phyloP scores from a whole-genome alignment of 2,329 filamentous ascomycete species.

The Fusarium torulosum region DNA sequence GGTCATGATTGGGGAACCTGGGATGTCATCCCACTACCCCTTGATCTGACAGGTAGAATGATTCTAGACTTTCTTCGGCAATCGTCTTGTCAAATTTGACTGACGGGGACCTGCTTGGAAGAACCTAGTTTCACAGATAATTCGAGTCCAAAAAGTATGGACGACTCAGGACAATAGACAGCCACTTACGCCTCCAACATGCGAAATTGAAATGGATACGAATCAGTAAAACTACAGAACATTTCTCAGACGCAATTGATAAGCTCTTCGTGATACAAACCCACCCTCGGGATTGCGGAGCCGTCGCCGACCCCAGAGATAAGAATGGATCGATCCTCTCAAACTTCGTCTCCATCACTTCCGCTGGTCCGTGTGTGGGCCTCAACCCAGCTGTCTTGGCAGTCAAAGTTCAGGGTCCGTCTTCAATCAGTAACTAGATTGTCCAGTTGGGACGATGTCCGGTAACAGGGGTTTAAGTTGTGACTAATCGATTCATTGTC shows the following conservation, averaged over 20 bases:
- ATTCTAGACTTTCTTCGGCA: slow-evolving; percentile 10
- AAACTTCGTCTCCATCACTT: not conserved
- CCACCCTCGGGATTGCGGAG: not conserved
- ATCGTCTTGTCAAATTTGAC: slow-evolving; percentile 5
- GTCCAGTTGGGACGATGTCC: not conserved
- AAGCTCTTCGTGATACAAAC: too few species aligned
- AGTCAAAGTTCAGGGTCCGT: not conserved
- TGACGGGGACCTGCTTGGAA: not conserved
- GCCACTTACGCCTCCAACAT: too few species aligned
- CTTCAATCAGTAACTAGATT: not conserved
- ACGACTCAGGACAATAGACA: not conserved
- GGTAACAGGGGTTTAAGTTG: not conserved
- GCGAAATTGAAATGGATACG: too few species aligned
- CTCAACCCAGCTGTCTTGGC: not conserved
- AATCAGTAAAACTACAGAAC: too few species aligned
- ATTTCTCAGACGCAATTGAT: not conserved
- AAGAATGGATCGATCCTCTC: not conserved
- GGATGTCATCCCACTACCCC: slow-evolving; percentile 5
- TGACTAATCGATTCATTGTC: not conserved
- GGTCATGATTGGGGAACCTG: slow-evolving; percentile 1
- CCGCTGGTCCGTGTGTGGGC: not conserved
- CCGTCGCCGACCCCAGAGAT: not conserved
- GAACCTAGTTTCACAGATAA: not conserved
- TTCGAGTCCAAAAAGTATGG: not conserved
- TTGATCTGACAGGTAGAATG: not conserved